These are phyloP conservation scores for Paraglomus brasilianum DNA, from an alignment of 192 early-diverging fungal species.

Conservation along the genomic window DNA sequence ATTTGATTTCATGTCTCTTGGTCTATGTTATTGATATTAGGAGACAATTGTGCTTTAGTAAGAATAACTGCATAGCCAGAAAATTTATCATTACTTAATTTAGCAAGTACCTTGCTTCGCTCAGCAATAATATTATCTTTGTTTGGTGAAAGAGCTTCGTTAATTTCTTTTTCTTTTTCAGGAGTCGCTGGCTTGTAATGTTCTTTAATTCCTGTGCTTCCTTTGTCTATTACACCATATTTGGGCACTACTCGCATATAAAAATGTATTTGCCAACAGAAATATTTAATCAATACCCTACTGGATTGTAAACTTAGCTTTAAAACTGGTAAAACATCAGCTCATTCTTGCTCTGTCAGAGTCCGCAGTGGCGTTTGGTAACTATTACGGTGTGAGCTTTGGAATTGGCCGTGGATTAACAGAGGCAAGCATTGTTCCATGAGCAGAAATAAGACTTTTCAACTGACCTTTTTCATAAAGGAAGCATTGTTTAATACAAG, in stretches of 20 bases:
- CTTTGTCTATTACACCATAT: neutral
- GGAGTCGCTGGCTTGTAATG: neutral
- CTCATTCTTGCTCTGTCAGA: constrained; percentile 11
- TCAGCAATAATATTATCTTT: constrained; percentile 5
- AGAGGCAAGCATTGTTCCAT: neutral
- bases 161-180: constrained; percentile 14
- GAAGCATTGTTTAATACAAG: too few species aligned
- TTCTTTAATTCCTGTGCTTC: constrained; percentile 4
- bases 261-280: constrained; percentile 6
- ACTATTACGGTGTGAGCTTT: constrained; percentile 13
- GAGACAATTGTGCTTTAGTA: neutral
- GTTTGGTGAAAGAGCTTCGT: neutral
- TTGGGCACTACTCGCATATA: constrained; percentile 1
- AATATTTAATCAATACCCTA: neutral
- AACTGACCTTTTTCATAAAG: too few species aligned
- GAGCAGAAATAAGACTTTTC: neutral
- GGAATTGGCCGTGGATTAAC: neutral
- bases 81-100: constrained; percentile 8
- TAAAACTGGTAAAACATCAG: neutral
- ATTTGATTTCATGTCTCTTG: neutral
- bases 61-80: neutral
- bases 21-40: neutral
- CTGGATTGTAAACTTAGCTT: constrained; percentile 2
- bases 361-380: neutral
- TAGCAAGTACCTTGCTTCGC: neutral